Percentiles rank a stretch among this genome's conserved stretches.
These are phyloP conservation scores for Venturia effusa DNA, from an alignment of 2,329 filamentous ascomycete species.

Conservation along the genomic window DNA sequence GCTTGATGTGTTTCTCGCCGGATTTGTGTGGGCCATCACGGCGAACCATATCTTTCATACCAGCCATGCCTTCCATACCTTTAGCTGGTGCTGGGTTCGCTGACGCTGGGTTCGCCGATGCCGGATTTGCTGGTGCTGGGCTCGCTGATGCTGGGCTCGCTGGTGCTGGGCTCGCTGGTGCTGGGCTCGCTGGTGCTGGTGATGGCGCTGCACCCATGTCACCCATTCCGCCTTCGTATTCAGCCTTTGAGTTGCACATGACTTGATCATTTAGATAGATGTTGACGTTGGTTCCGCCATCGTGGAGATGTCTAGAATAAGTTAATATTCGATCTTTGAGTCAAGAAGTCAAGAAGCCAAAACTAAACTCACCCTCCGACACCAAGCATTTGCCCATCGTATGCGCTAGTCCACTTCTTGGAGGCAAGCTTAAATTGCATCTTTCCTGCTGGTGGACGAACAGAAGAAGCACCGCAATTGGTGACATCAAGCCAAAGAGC, in stretches of 20 bases:
- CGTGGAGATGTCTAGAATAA: slow-evolving; percentile 7
- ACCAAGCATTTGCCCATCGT: slow-evolving; percentile 8
- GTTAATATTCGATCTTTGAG: not conserved
- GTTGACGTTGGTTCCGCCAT: slow-evolving; percentile 7
- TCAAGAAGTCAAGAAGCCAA: not conserved
- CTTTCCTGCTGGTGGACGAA: not conserved
- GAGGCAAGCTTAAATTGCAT: slow-evolving; percentile 6
- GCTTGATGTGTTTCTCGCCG: slow-evolving; percentile 6
- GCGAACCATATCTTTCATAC: not conserved
- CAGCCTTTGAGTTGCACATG: slow-evolving; percentile 8
- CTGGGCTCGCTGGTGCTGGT: not conserved
- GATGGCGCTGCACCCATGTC: not conserved
- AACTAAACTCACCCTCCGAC: not conserved
- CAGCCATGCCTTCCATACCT: not conserved
- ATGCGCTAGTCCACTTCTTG: slow-evolving; percentile 3
- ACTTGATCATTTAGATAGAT: slow-evolving; percentile 1
- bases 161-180: too few relatives aligned
- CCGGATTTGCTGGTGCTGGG: too few relatives aligned
- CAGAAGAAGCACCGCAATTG: slow-evolving; percentile 8
- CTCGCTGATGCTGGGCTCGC: too few relatives aligned
- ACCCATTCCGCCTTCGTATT: slow-evolving; percentile 8
- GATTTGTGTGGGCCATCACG: not conserved
- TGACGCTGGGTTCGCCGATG: not conserved
- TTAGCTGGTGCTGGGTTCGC: not conserved
- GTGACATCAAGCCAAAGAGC: slow-evolving; percentile 9